These are phyloP conservation scores for Scolecobasidium constrictum DNA, from an alignment of 2,329 filamentous ascomycete genomes.

Conservation along the genomic window DNA sequence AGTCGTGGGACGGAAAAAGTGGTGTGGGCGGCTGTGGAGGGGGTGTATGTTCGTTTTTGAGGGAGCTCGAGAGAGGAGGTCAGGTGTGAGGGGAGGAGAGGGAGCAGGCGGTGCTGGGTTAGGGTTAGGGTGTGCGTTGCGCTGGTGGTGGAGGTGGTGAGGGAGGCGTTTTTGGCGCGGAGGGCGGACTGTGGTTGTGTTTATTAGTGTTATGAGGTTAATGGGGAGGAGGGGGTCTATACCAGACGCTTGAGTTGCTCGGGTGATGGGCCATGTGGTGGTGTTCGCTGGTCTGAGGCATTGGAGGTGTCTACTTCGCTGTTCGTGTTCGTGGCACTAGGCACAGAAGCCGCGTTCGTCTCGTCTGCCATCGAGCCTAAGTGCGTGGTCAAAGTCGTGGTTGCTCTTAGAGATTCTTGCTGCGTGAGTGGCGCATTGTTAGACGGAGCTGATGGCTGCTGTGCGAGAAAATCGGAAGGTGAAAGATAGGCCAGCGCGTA, in stretches of 20 bases:
- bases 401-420: no score
- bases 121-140: constrained; percentile 5
- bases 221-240: neutral
- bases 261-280: neutral
- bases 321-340: no score
- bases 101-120: neutral
- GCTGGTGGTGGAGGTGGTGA: neutral
- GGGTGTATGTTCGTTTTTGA: constrained; percentile 3
- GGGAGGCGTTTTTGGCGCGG: neutral
- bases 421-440: no score
- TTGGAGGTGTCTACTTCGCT: no score
- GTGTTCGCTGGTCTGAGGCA: neutral
- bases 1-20: neutral
- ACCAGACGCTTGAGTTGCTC: constrained; percentile 6
- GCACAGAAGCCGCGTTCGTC: no score
- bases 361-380: no score
- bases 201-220: neutral
- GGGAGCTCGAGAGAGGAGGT: neutral
- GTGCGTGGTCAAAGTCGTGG: no score
- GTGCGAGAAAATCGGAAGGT: no score
- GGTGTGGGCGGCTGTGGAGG: constrained; percentile 5
- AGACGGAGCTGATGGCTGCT: no score
- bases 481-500: no score
- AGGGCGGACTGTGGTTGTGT: neutral
- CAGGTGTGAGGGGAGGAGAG: constrained; percentile 5